phyloP scores from a whole-genome alignment of 768 basidiomycete species.

The Hypholoma fasciculare region DNA sequence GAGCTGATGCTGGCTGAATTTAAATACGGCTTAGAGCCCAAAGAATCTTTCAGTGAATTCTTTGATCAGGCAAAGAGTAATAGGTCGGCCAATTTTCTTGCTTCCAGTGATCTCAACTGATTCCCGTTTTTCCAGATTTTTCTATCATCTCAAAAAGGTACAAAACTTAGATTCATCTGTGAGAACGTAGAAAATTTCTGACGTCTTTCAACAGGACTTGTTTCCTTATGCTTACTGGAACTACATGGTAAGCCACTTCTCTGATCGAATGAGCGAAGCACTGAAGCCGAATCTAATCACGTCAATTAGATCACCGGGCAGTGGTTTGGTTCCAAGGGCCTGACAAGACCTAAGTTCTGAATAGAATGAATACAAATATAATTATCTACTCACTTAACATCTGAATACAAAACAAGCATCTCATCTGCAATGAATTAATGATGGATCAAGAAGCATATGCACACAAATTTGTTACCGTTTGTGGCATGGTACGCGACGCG shows the following conservation, averaged over 20 bases:
- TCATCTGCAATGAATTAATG: background rate
- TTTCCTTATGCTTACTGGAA: conserved; percentile 84
- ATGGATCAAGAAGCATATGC: too few species aligned
- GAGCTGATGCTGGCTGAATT: conserved; percentile 90
- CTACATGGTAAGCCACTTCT: conserved; percentile 51
- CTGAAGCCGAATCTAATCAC: conserved; percentile 27
- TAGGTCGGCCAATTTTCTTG: conserved; percentile 45
- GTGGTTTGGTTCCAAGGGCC: conserved; percentile 39
- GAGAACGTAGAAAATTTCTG: background rate
- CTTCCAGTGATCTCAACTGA: conserved; percentile 5
- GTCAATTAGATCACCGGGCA: conserved; percentile 38
- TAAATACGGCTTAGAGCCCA: conserved; percentile 86
- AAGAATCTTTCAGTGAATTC: conserved; percentile 76
- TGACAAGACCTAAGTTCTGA: conserved; percentile 14
- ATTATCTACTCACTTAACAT: background rate
- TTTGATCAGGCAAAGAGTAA: conserved; percentile 79
- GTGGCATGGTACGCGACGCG: conserved; percentile 18
- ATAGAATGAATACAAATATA: background rate
- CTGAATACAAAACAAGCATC: background rate
- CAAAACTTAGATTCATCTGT: background rate
- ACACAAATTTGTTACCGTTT: background rate
- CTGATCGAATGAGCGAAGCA: background rate
- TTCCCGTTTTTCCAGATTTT: conserved; percentile 42
- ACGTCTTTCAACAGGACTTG: conserved; percentile 40
- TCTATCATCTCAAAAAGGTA: conserved; percentile 89